A percentile compares a stretch with the other conserved stretches of the same genome.
Evolutionary conservation across 2,329 filamentous ascomycete genomes (phyloP).

Genomic region (Grosmannia huntii): DNA sequence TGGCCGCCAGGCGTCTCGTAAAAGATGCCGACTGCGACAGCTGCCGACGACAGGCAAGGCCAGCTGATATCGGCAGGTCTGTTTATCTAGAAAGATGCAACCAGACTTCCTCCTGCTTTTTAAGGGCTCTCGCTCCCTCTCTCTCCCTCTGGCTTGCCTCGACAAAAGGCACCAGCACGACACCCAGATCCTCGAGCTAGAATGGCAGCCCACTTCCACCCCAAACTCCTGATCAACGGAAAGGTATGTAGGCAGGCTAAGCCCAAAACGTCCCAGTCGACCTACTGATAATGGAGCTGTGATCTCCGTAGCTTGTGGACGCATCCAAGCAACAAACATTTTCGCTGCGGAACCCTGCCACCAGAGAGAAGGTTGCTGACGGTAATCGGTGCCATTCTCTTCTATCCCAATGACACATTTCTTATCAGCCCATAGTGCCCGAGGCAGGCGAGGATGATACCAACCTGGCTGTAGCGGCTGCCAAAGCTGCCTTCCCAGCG

Average conservation of each 20-base stretch:
- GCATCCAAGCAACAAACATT: slow-evolving; percentile 32
- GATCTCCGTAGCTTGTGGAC: slow-evolving; percentile 23
- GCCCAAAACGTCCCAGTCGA: not conserved
- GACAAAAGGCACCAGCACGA: too few species aligned
- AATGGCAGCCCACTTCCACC: slow-evolving; percentile 14
- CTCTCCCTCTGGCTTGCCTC: too few species aligned
- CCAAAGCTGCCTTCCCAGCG: slow-evolving; percentile 28
- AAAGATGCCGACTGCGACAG: too few species aligned
- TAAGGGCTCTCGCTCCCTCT: not conserved
- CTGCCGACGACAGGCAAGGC: not conserved
- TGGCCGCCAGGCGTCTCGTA: too few species aligned
- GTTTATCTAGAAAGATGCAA: too few species aligned
- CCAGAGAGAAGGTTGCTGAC: slow-evolving; percentile 24
- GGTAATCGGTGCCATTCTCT: slow-evolving; percentile 10
- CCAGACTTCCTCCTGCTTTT: too few species aligned
- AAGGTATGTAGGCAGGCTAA: slow-evolving; percentile 18
- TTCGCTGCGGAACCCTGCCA: slow-evolving; percentile 28
- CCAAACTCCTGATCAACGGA: slow-evolving; percentile 37
- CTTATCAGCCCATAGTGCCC: slow-evolving; percentile 18
- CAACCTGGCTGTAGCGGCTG: slow-evolving; percentile 28
- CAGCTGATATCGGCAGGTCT: not conserved
- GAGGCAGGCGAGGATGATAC: slow-evolving; percentile 31
- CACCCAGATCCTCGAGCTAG: not conserved
- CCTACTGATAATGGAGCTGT: not conserved
- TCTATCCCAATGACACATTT: not conserved